Evolutionary conservation across 1,284 basidiomycete species (phyloP), one percentile per base, ranked within the genome.

Genomic region (Ustilago trichophora): DNA sequence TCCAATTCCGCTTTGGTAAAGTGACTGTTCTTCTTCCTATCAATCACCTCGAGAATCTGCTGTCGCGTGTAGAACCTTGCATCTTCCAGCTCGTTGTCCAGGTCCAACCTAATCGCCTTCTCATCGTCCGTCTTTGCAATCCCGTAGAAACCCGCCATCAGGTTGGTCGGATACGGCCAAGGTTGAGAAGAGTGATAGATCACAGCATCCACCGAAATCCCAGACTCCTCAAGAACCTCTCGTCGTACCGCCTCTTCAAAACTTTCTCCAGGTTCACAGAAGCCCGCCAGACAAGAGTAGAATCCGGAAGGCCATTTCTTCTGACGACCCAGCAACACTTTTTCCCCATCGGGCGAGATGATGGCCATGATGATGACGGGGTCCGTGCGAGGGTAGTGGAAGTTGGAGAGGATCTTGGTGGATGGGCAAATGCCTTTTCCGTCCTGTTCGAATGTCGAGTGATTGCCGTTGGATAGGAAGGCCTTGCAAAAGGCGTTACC

Each of bases 31-130:
- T 81, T 68, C 13, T 49, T 47, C 11, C 88, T 85, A 19, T 84
- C 80, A 31, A 96, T 83, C 8, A 91, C 87, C 0, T 83, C 82
- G 5, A 88, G 82, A 21, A 93, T 85, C 72, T 93, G 88, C 25
- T 86, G 86, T 10, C 91, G 87, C 8, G 89, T 89, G 82, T 89
- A 97, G 89, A 91, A 98, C 52, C 87, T 86, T 0, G 92, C 93
- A 76, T 97, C 93, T 79, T 91, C 89, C n/a, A 98, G 87, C 84
- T 98, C 95, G 74, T 96, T 95, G 80, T 98, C 95, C 13, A 98
- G 86, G 82, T 98, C 94, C 11, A 87, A 85, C 11, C 92, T 87
- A 68, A 98, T 89, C 3, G 87, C 86, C 44, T 91, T 85, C 16
- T 53, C 48, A 19, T 71, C 43, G 19, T 56, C 62, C 16, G 37